A percentile compares a stretch with the other conserved stretches of the same genome.
Evolutionary conservation across 345 rosid species (phyloP).

Genomic region (Luvunga scandens): DNA sequence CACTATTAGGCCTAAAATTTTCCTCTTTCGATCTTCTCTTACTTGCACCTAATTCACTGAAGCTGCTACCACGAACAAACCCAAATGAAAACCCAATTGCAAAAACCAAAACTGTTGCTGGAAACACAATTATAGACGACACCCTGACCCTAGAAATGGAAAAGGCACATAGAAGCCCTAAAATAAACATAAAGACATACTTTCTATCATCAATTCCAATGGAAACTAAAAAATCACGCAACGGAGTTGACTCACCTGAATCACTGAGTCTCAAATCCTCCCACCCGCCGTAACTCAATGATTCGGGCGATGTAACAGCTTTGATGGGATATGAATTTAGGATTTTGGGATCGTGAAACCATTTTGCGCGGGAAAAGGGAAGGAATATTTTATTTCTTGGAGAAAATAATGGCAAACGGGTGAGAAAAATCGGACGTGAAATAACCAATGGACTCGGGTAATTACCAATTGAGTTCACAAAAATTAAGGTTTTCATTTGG

Average conservation of each 20-base stretch:
- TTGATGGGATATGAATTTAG: slow-evolving; percentile 9
- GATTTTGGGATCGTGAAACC: background rate
- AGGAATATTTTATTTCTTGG: slow-evolving; percentile 12
- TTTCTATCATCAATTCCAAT: slow-evolving; percentile 48
- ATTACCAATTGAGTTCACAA: slow-evolving; percentile 17
- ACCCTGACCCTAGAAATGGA: slow-evolving; percentile 54
- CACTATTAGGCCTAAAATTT: slow-evolving; percentile 27
- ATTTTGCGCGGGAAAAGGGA: slow-evolving; percentile 14
- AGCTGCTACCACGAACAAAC: slow-evolving; percentile 44
- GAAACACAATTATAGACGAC: slow-evolving; percentile 47
- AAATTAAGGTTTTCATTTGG: slow-evolving; percentile 30
- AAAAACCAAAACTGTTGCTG: slow-evolving; percentile 55
- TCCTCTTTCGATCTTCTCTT: slow-evolving; percentile 44
- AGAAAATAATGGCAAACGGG: slow-evolving; percentile 29
- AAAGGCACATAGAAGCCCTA: slow-evolving; percentile 54
- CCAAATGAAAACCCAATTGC: slow-evolving; percentile 57
- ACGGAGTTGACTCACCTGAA: slow-evolving; percentile 41
- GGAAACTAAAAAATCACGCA: slow-evolving; percentile 46
- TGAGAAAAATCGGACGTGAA: slow-evolving; percentile 22
- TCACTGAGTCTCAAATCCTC: slow-evolving; percentile 34
- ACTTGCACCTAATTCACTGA: slow-evolving; percentile 23
- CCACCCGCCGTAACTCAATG: slow-evolving; percentile 55
- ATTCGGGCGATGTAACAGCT: slow-evolving; percentile 16
- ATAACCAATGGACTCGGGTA: slow-evolving; percentile 4
- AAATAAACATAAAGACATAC: slow-evolving; percentile 39